Base-by-base conservation (phyloP, 2,329 filamentous ascomycete species). In the Ophiocordyceps sinensis region DNA sequence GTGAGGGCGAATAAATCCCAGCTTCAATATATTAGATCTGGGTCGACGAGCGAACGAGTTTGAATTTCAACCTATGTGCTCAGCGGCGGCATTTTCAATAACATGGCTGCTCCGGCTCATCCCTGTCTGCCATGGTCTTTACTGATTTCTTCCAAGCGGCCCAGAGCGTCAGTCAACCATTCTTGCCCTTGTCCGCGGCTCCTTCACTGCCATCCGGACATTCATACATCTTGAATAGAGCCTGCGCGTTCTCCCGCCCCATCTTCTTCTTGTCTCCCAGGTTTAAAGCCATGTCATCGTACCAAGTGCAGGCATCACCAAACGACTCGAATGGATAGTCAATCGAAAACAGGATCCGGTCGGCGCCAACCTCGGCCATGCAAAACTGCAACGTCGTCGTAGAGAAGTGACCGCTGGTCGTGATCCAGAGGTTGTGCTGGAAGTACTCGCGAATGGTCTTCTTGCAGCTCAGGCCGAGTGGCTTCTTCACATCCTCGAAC, bases 401-500 rank as follows among this genome's bases (percentile, higher is more conserved):
- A 0, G 67, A 73, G 48, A 75, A 76, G 50, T 75, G 67, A 0
- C 72, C 73, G 42, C 61, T 66, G 1, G 72, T 75, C 4, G 73
- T 76, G 47, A 75, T 66, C 67, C 68, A 76, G 43, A 76, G 58
- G 51, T 75, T 75, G 32, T 64, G 47, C 19, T 59, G 60, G 53
- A 75, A 76, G 53, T 75, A 76, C 15, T 75, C 63, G 17, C 61
- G 61, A 47, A 67, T 63, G 0, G 62, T 65, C 56, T 65, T 64
- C 57, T 73, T 65, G 57, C 68, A 71, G 10, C 53, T 50, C 7
- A 67, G 52, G 4, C 63, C 67, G 1, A 70, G 59, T 0, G 64
- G 66, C 57, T 70, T 70, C 64, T 73, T 69, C 37, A 70, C 53
- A 34, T 75, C 69, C 43, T 75, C 71, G 41, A 75, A 68, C 69